Conservation (phyloP, 495 filamentous ascomycete genomes). For the Parachaetomium inaequale region DNA sequence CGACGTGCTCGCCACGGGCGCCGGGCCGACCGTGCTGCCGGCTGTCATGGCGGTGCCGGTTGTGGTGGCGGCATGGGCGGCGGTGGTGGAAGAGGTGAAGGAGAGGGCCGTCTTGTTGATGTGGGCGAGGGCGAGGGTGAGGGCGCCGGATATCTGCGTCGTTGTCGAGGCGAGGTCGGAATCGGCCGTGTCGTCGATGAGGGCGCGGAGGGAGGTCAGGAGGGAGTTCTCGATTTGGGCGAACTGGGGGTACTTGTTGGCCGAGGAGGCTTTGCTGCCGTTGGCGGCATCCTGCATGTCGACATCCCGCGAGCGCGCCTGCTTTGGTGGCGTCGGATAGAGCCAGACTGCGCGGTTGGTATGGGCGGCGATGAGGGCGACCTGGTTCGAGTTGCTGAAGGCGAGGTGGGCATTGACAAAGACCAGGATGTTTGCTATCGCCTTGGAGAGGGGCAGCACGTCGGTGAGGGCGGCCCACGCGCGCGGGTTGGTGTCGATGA, state of each 20-base stretch:
- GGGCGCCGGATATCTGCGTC: slow-evolving; percentile 82
- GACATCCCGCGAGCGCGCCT: slow-evolving; percentile 32
- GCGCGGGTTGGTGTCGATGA: slow-evolving; percentile 94
- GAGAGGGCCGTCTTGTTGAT: slow-evolving; percentile 62
- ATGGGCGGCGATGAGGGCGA: slow-evolving; percentile 89
- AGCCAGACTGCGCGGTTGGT: slow-evolving; percentile 80
- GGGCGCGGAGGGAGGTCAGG: slow-evolving; percentile 60
- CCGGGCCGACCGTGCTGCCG: slow-evolving; percentile 24
- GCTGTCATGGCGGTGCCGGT: slow-evolving; percentile 18
- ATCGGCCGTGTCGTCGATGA: slow-evolving; percentile 63
- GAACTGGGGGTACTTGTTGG: slow-evolving; percentile 95
- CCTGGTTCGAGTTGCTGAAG: slow-evolving; percentile 85
- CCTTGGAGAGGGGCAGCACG: slow-evolving; percentile 76
- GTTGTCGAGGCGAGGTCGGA: slow-evolving; percentile 60
- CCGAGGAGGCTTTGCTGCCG: slow-evolving; percentile 42
- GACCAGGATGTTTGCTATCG: slow-evolving; percentile 85
- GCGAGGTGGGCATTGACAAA: slow-evolving; percentile 96
- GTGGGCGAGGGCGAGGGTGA: slow-evolving; percentile 84
- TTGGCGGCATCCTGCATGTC: slow-evolving; percentile 43
- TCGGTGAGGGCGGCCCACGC: slow-evolving; percentile 80
- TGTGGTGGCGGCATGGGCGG: slow-evolving; percentile 22
- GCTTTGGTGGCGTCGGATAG: slow-evolving; percentile 58
- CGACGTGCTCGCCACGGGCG: slow-evolving; percentile 34
- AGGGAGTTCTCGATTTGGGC: slow-evolving; percentile 76
- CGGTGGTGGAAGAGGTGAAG: slow-evolving; percentile 30